Base-by-base conservation (phyloP, 257 asterid species). In the Nicotiana benthamiana region DNA sequence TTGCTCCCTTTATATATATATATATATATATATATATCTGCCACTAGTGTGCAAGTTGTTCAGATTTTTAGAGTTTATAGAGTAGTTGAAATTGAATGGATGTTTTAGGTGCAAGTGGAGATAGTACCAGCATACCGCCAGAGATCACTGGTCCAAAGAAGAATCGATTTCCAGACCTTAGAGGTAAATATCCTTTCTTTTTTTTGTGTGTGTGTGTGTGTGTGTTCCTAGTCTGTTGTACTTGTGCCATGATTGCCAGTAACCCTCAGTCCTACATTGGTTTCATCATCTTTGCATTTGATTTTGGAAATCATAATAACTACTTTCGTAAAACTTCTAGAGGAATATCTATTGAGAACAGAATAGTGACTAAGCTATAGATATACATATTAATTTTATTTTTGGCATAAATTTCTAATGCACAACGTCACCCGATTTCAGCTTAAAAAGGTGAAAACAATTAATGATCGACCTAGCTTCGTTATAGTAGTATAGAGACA, bases 121-220 rank as follows among this genome's bases (percentile, higher is more conserved):
- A 91, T 77, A 80, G 40, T 1, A 83, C 80, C 61, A 84, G 83
- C 63, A 30, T 86, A 13, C 87, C 91, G 16, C 80, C 95, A 0
- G 97, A 93, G 76, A 40, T 86, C 16, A 89, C 92, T 16, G 91
- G 87, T 28, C 75, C 91, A 7, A 93, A 88, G 89, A 90, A 76
- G 85, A 88, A 84, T 72, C 86, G 87, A 1, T 90, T 95, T 75
- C 94, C 97, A 0, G 90, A 88, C 75, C 93, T 93, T 77, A 87
- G 86, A 88, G 98, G 98, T 90, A 83, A 67, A 7, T 67, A 17
- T 15, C 6, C 57, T n/a, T n/a, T n/a, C n/a, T n/a, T n/a, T n/a
- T n/a, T n/a, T n/a, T n/a, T n/a, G n/a, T n/a, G n/a, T n/a, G n/a
- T n/a, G n/a, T n/a, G n/a, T n/a, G n/a, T n/a, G n/a, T n/a, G n/a